These are phyloP conservation scores for Suillus americanus DNA, from an alignment of 768 basidiomycete genomes.

Conservation along the genomic window DNA sequence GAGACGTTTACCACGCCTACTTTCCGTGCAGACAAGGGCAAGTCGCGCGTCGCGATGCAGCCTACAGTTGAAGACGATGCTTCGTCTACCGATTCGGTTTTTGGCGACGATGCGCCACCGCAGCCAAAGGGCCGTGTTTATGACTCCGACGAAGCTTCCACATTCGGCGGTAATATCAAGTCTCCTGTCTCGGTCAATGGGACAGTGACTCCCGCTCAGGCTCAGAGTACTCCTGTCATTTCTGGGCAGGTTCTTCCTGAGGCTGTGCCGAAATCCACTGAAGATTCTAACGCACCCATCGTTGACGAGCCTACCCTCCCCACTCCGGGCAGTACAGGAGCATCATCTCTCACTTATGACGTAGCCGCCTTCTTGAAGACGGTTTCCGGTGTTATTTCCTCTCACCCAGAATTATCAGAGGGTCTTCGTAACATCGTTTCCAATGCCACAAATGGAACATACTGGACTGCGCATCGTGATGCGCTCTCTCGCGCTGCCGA, in stretches of 20 bases:
- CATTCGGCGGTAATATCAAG: constrained; percentile 20
- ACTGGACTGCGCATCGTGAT: constrained; percentile 67
- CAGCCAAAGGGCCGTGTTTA: constrained; percentile 67
- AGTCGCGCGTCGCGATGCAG: constrained; percentile 20
- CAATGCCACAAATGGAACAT: constrained; percentile 63
- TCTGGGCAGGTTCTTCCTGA: constrained; percentile 21
- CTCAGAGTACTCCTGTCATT: constrained; percentile 42
- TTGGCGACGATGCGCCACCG: constrained; percentile 40
- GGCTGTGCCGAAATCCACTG: constrained; percentile 9
- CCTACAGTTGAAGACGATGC: constrained; percentile 32
- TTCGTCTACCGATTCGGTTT: constrained; percentile 43
- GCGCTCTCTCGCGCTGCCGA: constrained; percentile 58
- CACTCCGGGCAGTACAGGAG: constrained; percentile 34
- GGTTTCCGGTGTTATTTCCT: constrained; percentile 52
- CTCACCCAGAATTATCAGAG: constrained; percentile 74
- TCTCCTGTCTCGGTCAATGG: constrained; percentile 20
- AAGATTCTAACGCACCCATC: constrained; percentile 17
- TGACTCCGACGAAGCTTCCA: constrained; percentile 30
- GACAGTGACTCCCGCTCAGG: constrained; percentile 32
- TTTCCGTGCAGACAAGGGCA: constrained; percentile 49
- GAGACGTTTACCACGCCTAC: constrained; percentile 16
- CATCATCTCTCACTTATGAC: constrained; percentile 60
- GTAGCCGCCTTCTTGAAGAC: constrained; percentile 59
- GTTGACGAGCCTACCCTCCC: constrained; percentile 51
- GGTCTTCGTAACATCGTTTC: constrained; percentile 61